Evolutionary conservation across 192 early-diverging fungal species (phyloP).

Genomic region (Coemansia sp.): DNA sequence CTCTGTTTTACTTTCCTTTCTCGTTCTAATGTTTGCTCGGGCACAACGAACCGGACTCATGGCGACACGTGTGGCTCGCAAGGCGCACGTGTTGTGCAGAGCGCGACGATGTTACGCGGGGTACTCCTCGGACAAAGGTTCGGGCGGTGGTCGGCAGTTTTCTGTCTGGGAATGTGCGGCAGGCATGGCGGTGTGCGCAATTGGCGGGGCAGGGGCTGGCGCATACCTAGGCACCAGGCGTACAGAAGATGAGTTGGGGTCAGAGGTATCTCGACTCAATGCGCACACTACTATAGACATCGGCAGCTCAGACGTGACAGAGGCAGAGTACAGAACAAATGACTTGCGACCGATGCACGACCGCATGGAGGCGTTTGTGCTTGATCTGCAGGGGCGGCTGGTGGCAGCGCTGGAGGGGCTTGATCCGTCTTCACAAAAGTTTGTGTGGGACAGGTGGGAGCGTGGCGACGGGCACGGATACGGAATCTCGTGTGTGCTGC

Average conservation of each 20-base stretch:
- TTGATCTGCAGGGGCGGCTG: constrained; percentile 74
- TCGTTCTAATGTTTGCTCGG: constrained; percentile 5
- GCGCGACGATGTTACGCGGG: not conserved
- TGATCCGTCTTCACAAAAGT: constrained; percentile 58
- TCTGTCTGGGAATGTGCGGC: constrained; percentile 6
- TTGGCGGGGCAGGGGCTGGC: constrained; percentile 1
- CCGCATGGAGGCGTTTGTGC: constrained; percentile 79
- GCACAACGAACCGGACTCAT: not conserved
- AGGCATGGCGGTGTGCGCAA: not conserved
- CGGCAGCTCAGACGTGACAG: constrained; percentile 11
- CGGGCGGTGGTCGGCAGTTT: no score
- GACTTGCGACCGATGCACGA: constrained; percentile 62
- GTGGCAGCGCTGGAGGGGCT: constrained; percentile 60
- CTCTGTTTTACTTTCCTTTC: not conserved
- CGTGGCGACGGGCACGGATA: constrained; percentile 84
- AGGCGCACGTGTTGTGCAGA: constrained; percentile 3
- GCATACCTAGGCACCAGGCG: not conserved
- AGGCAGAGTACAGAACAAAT: constrained; percentile 32
- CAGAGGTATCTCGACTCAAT: constrained; percentile 19
- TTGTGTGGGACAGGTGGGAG: constrained; percentile 78
- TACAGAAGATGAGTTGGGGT: constrained; percentile 8
- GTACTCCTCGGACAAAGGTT: not conserved
- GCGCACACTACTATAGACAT: constrained; percentile 21
- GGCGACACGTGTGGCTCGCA: not conserved
- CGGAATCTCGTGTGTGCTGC: constrained; percentile 87